Percentiles rank a stretch among this genome's conserved stretches.
These are phyloP conservation scores for Neonectria magnoliae DNA, from an alignment of 2,329 filamentous ascomycete species.

Conservation along the genomic window DNA sequence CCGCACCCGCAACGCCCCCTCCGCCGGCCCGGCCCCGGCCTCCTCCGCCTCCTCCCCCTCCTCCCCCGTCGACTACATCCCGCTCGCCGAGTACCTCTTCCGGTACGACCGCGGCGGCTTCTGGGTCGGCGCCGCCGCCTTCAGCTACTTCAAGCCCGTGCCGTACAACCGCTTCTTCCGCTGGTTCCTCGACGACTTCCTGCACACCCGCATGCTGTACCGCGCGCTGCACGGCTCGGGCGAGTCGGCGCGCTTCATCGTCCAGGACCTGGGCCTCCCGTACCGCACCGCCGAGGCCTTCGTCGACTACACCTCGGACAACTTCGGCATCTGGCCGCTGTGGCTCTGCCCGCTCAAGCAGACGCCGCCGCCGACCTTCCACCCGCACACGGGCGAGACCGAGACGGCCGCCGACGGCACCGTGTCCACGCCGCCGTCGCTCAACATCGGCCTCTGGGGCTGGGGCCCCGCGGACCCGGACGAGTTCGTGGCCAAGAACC, in stretches of 20 bases:
- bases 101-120: conserved; percentile 73
- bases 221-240: conserved; percentile 69
- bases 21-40: not conserved
- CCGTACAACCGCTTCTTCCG: conserved; percentile 70
- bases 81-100: conserved; percentile 63
- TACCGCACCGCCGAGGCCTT: conserved; percentile 53
- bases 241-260: conserved; percentile 64
- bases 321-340: conserved; percentile 42
- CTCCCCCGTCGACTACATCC: conserved; percentile 42
- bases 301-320: conserved; percentile 41
- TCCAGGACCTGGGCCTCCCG: conserved; percentile 71
- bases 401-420: fast-evolving
- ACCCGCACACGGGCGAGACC: conserved; percentile 10
- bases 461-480: conserved; percentile 64
- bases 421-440: conserved; percentile 49
- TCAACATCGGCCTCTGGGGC: conserved; percentile 77
- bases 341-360: conserved; percentile 43
- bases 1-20: not conserved
- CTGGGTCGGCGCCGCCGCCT: conserved; percentile 70
- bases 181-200: conserved; percentile 67
- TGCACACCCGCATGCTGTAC: conserved; percentile 71
- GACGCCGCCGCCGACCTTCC: conserved; percentile 35
- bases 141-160: conserved; percentile 56
- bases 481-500: conserved; percentile 71
- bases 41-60: not conserved